Conservation (phyloP, 2,329 filamentous ascomycete genomes). For the Dryadomyces sulphureus region DNA sequence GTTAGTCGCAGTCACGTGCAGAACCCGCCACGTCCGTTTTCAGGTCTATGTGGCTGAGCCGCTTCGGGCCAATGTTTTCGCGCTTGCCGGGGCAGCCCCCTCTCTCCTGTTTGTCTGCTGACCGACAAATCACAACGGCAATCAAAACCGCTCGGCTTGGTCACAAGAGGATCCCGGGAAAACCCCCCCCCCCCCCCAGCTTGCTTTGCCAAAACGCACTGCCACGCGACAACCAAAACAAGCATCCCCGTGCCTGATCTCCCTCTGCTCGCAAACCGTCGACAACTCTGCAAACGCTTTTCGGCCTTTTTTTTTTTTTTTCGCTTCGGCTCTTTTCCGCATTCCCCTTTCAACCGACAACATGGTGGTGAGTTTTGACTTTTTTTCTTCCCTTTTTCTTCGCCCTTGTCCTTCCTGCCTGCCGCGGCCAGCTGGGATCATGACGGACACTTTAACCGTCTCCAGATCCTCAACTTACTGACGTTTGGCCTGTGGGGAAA, state of each 20-base stretch:
- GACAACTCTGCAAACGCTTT: neutral
- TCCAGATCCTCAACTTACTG: constrained; percentile 50
- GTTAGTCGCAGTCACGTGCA: neutral
- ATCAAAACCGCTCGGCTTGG: neutral
- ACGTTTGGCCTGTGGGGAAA: constrained; percentile 57
- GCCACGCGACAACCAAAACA: neutral
- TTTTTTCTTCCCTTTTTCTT: constrained; percentile 1
- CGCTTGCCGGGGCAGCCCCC: no score
- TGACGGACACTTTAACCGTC: constrained; percentile 16
- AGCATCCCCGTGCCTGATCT: neutral
- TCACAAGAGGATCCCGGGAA: neutral
- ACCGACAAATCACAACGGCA: constrained; percentile 4
- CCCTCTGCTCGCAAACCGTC: neutral
- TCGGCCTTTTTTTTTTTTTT: no score
- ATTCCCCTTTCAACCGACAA: neutral
- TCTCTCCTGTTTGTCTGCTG: neutral
- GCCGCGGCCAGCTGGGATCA: constrained; percentile 17
- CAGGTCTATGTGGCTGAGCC: neutral
- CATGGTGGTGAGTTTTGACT: neutral
- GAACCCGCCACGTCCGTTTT: neutral
- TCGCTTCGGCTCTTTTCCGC: no score
- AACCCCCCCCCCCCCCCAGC: no score
- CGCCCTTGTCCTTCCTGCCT: constrained; percentile 4
- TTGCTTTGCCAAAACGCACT: neutral
- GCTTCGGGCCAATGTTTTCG: no score